These are phyloP conservation scores for Fagus crenata DNA, from an alignment of 306 rosid genomes.

Conservation along the genomic window DNA sequence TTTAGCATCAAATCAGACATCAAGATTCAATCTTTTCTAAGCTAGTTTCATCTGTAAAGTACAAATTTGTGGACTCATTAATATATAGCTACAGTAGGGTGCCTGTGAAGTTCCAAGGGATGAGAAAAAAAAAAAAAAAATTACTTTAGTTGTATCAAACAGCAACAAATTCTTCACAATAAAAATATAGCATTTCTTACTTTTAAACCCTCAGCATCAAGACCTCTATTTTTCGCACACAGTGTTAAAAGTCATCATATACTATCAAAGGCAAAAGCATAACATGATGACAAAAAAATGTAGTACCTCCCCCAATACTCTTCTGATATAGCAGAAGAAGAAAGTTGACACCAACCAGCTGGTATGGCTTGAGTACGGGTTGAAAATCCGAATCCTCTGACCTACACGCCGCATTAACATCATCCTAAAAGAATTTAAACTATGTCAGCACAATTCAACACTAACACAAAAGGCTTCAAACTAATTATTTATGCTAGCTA, in stretches of 20 bases:
- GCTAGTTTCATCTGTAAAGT: not conserved
- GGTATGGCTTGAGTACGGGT: conserved; percentile 89
- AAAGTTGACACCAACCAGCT: conserved; percentile 93
- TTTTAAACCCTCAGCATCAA: not conserved
- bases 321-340: conserved; percentile 81
- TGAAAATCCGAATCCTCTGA: conserved; percentile 78
- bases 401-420: conserved; percentile 76
- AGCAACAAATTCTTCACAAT: not conserved
- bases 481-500: too few relatives aligned
- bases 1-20: not conserved
- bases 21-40: not conserved
- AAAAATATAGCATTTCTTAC: not conserved
- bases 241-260: not conserved
- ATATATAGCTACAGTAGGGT: too few relatives aligned
- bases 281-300: conserved; percentile 16
- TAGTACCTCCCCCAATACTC: conserved; percentile 89
- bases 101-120: too few relatives aligned
- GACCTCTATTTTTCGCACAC: not conserved
- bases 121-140: too few relatives aligned
- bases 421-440: conserved; percentile 53
- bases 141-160: too few relatives aligned
- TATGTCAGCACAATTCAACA: not conserved
- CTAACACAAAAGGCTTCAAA: too few relatives aligned
- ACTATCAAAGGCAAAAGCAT: conserved; percentile 8
- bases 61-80: too few relatives aligned